phyloP scores from a whole-genome alignment of 371 early-diverging fungal species.

The Mortierella sp. region DNA sequence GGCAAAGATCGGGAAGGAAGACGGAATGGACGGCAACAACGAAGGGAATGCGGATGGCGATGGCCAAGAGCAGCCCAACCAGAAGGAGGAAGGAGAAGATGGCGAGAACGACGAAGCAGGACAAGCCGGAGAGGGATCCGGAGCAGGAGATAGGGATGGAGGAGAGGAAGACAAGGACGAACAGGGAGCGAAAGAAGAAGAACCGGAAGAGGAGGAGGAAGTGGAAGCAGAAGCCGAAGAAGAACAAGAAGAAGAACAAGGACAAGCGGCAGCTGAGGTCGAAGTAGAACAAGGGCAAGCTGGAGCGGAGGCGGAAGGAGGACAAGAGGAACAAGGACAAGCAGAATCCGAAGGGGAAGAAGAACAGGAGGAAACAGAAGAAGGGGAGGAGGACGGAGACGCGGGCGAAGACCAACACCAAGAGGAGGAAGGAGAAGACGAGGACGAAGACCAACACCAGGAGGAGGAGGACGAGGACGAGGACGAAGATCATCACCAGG shows the following conservation, averaged over 20 bases:
- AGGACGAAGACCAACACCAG: background rate
- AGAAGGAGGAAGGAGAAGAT: too few relatives aligned
- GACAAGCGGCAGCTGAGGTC: too few relatives aligned
- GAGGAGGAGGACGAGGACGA: background rate
- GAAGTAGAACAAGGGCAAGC: too few relatives aligned
- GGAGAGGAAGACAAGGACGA: background rate
- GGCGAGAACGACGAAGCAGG: too few relatives aligned
- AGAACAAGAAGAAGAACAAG: slow-evolving; percentile 3
- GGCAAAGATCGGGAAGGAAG: slow-evolving; percentile 1
- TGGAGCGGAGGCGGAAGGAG: background rate
- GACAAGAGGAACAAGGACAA: background rate
- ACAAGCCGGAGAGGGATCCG: too few relatives aligned
- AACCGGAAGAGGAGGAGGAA: background rate
- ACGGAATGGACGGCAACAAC: background rate
- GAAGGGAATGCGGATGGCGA: background rate
- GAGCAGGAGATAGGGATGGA: too few relatives aligned
- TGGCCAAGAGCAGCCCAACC: background rate
- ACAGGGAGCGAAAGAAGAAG: background rate
- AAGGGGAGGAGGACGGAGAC: slow-evolving; percentile 6
- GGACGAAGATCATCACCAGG: background rate
- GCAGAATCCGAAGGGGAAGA: background rate
- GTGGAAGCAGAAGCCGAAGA: slow-evolving; percentile 2
- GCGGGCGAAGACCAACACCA: slow-evolving; percentile 10
- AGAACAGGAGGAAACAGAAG: slow-evolving; percentile 13
- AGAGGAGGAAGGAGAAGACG: slow-evolving; percentile 1